Evolutionary conservation across 2,329 filamentous ascomycete species (phyloP).

Genomic region (Cladosporium halotolerans): DNA sequence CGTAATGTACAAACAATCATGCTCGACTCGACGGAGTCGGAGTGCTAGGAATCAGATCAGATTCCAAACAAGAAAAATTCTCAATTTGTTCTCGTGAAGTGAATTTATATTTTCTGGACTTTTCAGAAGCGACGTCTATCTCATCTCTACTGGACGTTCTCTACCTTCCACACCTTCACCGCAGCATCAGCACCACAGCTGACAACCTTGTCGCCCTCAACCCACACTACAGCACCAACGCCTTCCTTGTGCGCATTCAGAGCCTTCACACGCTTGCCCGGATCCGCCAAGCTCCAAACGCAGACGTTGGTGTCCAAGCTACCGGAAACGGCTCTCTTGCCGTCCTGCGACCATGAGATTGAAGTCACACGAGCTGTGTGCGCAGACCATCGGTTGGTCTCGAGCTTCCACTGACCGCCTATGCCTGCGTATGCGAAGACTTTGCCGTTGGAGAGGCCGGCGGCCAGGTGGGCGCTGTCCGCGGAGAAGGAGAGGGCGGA

Average conservation of each 20-base stretch:
- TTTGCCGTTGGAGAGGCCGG: conserved; percentile 77
- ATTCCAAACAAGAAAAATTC: too few species aligned
- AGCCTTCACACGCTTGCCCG: conserved; percentile 76
- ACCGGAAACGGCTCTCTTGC: conserved; percentile 75
- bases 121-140: not conserved
- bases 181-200: conserved; percentile 82
- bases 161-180: conserved; percentile 78
- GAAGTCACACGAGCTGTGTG: conserved; percentile 63
- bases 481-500: conserved; percentile 78
- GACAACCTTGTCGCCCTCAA: conserved; percentile 60
- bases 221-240: conserved; percentile 81
- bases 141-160: not conserved
- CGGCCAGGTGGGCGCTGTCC: conserved; percentile 70
- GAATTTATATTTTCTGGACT: not conserved
- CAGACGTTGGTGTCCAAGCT: conserved; percentile 86
- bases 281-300: conserved; percentile 80
- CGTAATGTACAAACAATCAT: too few species aligned
- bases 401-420: conserved; percentile 56
- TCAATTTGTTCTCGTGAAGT: too few species aligned
- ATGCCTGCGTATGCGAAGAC: conserved; percentile 66
- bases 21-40: too few species aligned
- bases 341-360: conserved; percentile 70
- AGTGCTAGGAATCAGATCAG: too few species aligned
- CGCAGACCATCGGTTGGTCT: conserved; percentile 72
- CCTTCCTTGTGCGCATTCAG: conserved; percentile 93